Evolutionary conservation across 1,139 yeast genomes (phyloP).

Genomic region (Sugiyamaella grinbergsii): DNA sequence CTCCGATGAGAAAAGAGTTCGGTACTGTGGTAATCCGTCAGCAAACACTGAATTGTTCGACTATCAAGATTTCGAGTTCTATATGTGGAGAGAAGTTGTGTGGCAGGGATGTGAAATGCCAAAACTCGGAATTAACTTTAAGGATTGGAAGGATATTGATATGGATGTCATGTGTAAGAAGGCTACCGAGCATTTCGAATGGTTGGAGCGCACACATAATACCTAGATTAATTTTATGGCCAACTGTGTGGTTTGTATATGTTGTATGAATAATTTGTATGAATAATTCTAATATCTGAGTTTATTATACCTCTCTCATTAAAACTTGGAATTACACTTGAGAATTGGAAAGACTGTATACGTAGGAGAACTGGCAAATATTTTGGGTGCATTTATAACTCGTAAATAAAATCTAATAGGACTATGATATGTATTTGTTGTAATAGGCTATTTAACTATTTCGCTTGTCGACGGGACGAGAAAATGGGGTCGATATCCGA

Average conservation of each 20-base stretch:
- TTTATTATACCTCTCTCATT: too few relatives aligned
- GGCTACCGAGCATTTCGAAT: constrained; percentile 36
- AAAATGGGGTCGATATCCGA: too few relatives aligned
- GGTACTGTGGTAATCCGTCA: constrained; percentile 61
- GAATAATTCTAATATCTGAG: too few relatives aligned
- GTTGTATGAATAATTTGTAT: not conserved
- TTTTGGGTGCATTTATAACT: too few relatives aligned
- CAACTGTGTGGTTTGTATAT: too few relatives aligned
- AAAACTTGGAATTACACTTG: too few relatives aligned
- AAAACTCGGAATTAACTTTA: constrained; percentile 43
- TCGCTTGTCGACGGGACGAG: too few relatives aligned
- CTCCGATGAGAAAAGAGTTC: constrained; percentile 49
- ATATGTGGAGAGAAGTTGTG: constrained; percentile 63
- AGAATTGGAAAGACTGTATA: too few relatives aligned
- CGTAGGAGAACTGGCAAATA: too few relatives aligned
- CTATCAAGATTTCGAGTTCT: constrained; percentile 56
- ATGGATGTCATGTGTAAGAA: constrained; percentile 34
- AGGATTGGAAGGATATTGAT: constrained; percentile 52
- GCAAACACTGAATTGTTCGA: constrained; percentile 39
- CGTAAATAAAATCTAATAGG: too few relatives aligned
- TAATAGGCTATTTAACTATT: too few relatives aligned
- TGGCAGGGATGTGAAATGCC: constrained; percentile 56
- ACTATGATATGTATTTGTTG: too few relatives aligned
- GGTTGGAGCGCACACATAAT: constrained; percentile 33
- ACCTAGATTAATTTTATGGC: not conserved